phyloP scores from a whole-genome alignment of 2,329 filamentous ascomycete species.

The Cordyceps fumosorosea region DNA sequence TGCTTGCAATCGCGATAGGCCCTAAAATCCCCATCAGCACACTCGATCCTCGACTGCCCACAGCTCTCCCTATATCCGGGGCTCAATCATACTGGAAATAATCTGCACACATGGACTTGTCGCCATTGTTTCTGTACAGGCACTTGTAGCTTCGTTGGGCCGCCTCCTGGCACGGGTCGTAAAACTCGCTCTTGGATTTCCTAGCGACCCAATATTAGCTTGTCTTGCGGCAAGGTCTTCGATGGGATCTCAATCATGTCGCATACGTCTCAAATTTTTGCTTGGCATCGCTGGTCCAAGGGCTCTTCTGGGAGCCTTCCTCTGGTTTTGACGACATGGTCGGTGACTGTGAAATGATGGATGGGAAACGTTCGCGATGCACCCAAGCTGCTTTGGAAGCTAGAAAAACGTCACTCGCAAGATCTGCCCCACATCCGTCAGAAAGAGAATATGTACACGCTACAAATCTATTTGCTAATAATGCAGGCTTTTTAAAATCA shows the following conservation, averaged over 20 bases:
- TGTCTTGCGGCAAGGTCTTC: neutral
- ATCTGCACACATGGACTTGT: constrained; percentile 83
- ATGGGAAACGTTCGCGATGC: constrained; percentile 2
- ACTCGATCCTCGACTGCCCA: neutral
- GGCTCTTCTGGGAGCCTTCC: constrained; percentile 22
- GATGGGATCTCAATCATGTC: neutral
- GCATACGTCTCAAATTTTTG: constrained; percentile 58
- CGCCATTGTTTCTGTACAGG: constrained; percentile 79
- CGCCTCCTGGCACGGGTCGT: constrained; percentile 92
- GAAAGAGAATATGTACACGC: neutral
- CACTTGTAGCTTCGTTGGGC: constrained; percentile 81
- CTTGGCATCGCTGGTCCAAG: constrained; percentile 55
- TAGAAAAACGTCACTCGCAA: neutral
- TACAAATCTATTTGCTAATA: neutral
- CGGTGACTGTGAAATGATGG: neutral
- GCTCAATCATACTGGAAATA: constrained; percentile 76
- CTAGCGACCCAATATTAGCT: constrained; percentile 37
- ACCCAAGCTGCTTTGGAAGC: neutral
- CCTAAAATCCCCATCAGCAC: constrained; percentile 39
- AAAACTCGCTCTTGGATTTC: constrained; percentile 83
- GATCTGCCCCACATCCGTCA: neutral
- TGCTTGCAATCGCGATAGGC: constrained; percentile 95
- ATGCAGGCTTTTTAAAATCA: neutral
- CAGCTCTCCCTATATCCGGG: neutral
- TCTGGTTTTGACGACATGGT: constrained; percentile 16